phyloP scores from a whole-genome alignment of 176 grass and related monocot genomes.

The Carex scoparia region DNA sequence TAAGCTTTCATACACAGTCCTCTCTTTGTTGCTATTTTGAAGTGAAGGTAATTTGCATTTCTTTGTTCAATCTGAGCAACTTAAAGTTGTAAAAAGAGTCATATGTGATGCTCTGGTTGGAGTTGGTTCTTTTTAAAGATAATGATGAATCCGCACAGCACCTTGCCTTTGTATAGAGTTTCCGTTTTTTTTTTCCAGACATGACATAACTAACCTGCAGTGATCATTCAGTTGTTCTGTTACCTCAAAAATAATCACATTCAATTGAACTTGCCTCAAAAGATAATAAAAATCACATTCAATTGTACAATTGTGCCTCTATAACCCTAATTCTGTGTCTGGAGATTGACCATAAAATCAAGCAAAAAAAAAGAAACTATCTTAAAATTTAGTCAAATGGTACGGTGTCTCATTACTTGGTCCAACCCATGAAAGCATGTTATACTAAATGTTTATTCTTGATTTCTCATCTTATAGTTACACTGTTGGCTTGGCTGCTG shows the following conservation, averaged over 20 bases:
- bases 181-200: not conserved
- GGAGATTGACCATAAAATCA: not conserved
- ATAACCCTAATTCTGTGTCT: not conserved
- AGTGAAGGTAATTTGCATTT: not conserved
- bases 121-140: not conserved
- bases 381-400: not conserved
- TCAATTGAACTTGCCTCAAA: too few relatives aligned
- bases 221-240: not conserved
- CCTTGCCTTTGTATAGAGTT: not conserved
- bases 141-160: not conserved
- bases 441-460: conserved; percentile 1
- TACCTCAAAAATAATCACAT: not conserved
- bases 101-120: not conserved
- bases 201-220: not conserved
- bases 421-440: not conserved
- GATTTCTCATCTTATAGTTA: not conserved
- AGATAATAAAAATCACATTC: not conserved
- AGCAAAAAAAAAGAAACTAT: not conserved
- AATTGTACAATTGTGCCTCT: conserved; percentile 5
- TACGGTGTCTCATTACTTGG: not conserved
- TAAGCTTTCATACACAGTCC: not conserved
- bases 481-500: conserved; percentile 28
- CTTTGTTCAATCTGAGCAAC: not conserved
- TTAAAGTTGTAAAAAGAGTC: not conserved
- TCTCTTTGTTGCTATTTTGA: not conserved